Percentiles rank a stretch among this genome's conserved stretches.
Conservation (phyloP, 805 yeast genomes). For the Huiozyma sinensis region DNA sequence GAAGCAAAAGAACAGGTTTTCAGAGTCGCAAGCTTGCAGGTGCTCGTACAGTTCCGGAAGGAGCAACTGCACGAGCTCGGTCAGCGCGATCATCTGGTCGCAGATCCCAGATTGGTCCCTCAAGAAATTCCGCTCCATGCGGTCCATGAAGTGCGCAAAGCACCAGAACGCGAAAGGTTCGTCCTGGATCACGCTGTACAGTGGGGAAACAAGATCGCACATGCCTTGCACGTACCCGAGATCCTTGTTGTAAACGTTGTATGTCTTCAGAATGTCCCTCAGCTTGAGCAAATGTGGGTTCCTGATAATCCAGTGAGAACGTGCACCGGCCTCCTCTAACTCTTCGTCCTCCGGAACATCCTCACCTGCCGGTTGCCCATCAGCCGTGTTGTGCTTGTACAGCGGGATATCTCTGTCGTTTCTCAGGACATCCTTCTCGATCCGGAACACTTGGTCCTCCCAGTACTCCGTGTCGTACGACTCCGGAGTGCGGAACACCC, state of each 20-base stretch:
- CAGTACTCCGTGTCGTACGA: constrained; percentile 37
- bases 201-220: constrained; percentile 86
- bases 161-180: constrained; percentile 83
- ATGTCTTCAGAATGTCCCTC: constrained; percentile 73
- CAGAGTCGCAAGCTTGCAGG: constrained; percentile 77
- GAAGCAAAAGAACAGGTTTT: constrained; percentile 85
- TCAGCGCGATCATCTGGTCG: constrained; percentile 71
- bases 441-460: constrained; percentile 81
- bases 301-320: constrained; percentile 41
- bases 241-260: constrained; percentile 71
- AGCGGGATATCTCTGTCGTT: constrained; percentile 73
- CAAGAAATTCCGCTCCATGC: constrained; percentile 90
- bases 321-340: constrained; percentile 24
- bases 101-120: constrained; percentile 92
- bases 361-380: constrained; percentile 29
- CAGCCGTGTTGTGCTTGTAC: constrained; percentile 35
- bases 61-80: constrained; percentile 82
- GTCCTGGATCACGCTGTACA: constrained; percentile 56
- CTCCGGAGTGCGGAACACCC: constrained; percentile 42
- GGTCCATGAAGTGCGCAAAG: constrained; percentile 76
- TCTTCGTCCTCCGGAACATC: constrained; percentile 12
- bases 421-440: constrained; percentile 86
- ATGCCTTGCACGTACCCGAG: constrained; percentile 97
- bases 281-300: constrained; percentile 67
- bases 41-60: constrained; percentile 76